phyloP scores from a whole-genome alignment of 352 stramenopile genomes.

The Phytophthora idaei region DNA sequence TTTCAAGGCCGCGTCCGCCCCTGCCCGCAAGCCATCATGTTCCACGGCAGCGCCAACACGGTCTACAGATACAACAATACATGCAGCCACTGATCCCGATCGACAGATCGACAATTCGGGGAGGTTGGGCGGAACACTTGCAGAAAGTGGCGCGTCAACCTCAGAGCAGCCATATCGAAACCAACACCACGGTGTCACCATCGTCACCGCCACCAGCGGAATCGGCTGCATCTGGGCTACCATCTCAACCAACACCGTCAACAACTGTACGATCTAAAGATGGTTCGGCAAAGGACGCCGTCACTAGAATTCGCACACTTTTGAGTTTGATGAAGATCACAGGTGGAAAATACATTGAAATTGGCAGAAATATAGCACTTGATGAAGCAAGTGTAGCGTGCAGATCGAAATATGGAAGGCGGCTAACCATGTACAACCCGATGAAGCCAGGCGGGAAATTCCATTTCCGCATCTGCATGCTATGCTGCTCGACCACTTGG shows the following conservation, averaged over 20 bases:
- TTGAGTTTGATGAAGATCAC: constrained; percentile 22
- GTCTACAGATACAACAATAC: too few relatives aligned
- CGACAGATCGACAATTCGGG: too few relatives aligned
- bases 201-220: too few relatives aligned
- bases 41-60: too few relatives aligned
- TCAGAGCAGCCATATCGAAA: too few relatives aligned
- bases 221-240: too few relatives aligned
- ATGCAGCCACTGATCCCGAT: too few relatives aligned
- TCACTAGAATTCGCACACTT: constrained; percentile 3
- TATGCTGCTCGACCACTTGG: constrained; percentile 37
- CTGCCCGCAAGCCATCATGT: not conserved
- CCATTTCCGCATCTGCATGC: constrained; percentile 43
- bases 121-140: too few relatives aligned
- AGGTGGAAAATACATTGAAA: constrained; percentile 6
- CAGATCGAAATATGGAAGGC: constrained; percentile 4
- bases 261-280: too few relatives aligned
- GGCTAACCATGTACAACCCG: constrained; percentile 6
- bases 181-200: too few relatives aligned
- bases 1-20: not conserved
- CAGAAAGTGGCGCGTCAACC: too few relatives aligned
- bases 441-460: constrained; percentile 40
- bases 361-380: not conserved
- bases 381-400: constrained; percentile 1
- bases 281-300: not conserved
- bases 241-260: too few relatives aligned